These are phyloP conservation scores for Kingdonia uniflora DNA, from an alignment of 164 flowering plant genomes.

Conservation along the genomic window DNA sequence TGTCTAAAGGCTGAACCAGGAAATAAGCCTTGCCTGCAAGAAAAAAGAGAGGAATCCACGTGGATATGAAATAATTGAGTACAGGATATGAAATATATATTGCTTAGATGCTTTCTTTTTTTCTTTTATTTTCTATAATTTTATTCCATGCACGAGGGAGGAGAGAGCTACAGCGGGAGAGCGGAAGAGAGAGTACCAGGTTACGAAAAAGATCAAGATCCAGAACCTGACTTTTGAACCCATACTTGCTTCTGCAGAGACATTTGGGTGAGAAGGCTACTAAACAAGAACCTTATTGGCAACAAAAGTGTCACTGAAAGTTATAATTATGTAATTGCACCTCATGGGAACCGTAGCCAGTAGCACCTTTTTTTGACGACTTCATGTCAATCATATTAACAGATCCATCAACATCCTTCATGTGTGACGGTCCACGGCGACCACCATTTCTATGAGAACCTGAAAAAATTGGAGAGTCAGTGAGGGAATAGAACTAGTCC, in stretches of 20 bases:
- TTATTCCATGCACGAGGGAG: no score
- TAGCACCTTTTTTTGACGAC: constrained; percentile 42
- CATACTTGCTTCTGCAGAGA: constrained; percentile 29
- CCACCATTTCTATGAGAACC: constrained; percentile 42
- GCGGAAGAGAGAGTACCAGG: constrained; percentile 7
- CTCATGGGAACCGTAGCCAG: constrained; percentile 67
- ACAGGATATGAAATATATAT: no score
- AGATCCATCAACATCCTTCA: constrained; percentile 52
- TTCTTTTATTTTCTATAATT: no score
- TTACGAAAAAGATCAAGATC: constrained; percentile 13
- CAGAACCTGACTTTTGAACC: constrained; percentile 33
- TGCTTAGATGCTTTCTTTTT: no score
- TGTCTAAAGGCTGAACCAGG: no score
- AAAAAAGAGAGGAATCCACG: no score
- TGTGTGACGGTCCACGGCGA: constrained; percentile 53
- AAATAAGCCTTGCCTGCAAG: no score
- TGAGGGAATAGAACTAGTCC: neutral
- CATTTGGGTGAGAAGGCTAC: neutral
- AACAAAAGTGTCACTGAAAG: neutral
- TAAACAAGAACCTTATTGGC: no score
- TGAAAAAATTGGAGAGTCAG: constrained; percentile 3
- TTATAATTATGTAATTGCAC: constrained; percentile 16
- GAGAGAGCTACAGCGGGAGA: no score
- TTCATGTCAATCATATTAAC: constrained; percentile 35
- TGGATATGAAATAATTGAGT: no score